These are phyloP conservation scores for Didymella lethalis DNA, from an alignment of 2,329 filamentous ascomycete genomes.

Conservation along the genomic window DNA sequence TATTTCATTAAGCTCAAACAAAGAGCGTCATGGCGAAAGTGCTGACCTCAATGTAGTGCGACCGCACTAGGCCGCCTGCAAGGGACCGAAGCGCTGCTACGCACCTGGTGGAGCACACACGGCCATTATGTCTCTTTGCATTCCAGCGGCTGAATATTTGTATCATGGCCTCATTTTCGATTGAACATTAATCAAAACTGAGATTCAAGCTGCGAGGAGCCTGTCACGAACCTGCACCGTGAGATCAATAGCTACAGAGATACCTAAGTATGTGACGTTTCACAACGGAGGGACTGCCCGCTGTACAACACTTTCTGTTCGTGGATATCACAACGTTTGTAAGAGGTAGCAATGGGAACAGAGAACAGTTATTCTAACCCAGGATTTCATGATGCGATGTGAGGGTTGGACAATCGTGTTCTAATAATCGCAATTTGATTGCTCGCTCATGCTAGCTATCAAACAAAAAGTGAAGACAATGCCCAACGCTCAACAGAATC, in stretches of 20 bases:
- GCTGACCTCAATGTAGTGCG: constrained; percentile 1
- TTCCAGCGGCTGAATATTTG: not conserved
- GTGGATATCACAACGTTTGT: not conserved
- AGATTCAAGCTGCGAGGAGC: not conserved
- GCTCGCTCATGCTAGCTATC: not conserved
- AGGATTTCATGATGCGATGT: not conserved
- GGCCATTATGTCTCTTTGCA: constrained; percentile 4
- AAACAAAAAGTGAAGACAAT: not conserved
- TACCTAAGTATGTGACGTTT: not conserved
- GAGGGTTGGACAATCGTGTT: not conserved
- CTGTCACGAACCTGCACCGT: not conserved
- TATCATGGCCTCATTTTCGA: not conserved
- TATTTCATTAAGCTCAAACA: not conserved
- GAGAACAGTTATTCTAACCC: not conserved
- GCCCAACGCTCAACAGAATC: not conserved
- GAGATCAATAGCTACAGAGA: not conserved
- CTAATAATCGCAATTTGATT: not conserved
- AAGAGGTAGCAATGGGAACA: not conserved
- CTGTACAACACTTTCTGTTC: not conserved
- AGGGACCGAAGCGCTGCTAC: constrained; percentile 1
- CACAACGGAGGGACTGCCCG: constrained; percentile 3
- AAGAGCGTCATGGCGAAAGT: constrained; percentile 1
- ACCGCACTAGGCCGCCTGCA: constrained; percentile 2
- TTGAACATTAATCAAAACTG: not conserved
- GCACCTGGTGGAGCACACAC: not conserved